Conservation (phyloP, 352 stramenopile species). For the Phytopythium cucurbitacearum region DNA sequence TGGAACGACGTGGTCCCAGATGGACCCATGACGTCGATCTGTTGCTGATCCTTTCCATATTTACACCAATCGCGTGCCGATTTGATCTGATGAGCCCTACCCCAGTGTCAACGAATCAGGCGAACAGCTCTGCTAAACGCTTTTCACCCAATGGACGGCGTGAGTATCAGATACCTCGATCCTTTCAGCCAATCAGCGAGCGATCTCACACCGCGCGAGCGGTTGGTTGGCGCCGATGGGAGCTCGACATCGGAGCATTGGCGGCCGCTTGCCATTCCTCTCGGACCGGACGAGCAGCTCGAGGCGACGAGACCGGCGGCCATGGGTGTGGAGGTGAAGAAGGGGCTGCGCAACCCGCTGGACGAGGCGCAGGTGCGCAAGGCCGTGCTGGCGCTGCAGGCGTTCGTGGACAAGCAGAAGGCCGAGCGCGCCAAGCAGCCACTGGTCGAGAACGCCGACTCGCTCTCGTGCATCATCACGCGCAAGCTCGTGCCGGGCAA, state of each 20-base stretch:
- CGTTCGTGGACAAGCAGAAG: constrained; percentile 49
- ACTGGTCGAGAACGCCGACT: constrained; percentile 54
- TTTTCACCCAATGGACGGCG: constrained; percentile 3
- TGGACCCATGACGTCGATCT: no score
- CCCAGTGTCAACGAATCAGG: constrained; percentile 7
- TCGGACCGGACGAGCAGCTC: not conserved
- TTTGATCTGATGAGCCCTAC: no score
- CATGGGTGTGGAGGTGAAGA: constrained; percentile 32
- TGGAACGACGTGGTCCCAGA: no score
- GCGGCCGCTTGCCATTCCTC: not conserved
- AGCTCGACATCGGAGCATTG: no score
- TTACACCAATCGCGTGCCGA: not conserved
- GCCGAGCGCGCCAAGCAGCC: constrained; percentile 38
- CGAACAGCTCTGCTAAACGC: not conserved
- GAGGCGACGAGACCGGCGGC: not conserved
- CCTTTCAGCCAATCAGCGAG: constrained; percentile 4
- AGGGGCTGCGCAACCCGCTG: constrained; percentile 61
- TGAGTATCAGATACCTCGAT: not conserved
- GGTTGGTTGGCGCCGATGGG: not conserved
- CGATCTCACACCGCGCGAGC: not conserved
- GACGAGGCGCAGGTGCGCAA: constrained; percentile 72
- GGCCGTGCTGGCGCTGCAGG: constrained; percentile 62
- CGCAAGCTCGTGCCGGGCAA: constrained; percentile 69
- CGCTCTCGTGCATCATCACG: constrained; percentile 69
- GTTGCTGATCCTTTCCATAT: not conserved